Base-by-base conservation (phyloP, 139 green algal genomes). In the Spirogloea muscicola region DNA sequence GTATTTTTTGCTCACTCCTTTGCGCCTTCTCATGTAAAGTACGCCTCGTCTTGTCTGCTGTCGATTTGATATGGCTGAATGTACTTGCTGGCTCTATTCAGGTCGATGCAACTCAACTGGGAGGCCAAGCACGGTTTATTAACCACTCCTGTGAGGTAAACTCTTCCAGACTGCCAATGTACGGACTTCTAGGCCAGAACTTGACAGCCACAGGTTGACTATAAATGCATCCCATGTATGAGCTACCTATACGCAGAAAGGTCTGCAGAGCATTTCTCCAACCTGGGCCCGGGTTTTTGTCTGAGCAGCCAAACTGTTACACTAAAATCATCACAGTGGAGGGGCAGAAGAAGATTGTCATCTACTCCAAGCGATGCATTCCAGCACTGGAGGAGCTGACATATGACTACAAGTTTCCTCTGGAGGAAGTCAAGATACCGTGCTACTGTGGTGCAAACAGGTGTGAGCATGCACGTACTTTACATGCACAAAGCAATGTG, bases 341-440 rank as follows among this genome's bases (percentile, higher is more conserved):
- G 36, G 87, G 85, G 10, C n/a, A 66, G 31, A 85, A 85, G 51
- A 84, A 88, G 65, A 88, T 96, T 10, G 86, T 83, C 69, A 93
- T 96, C 68, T 95, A 91, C 76, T 84, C 89, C 0, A 88, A 82
- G 62, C 82, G 84, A 7, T 59, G 82, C 55, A 91, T 96, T 31
- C 4, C 37, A 0, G 41, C 55, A 1, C 84, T 83, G 6, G 88
- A 95, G 70, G 91, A 96, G 88, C 85, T 96, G 13, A 88, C 80
- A 0, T 96, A 96, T 59, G 87, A 96, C 82, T 96, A 96, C 83
- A 91, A 91, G 67, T 93, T 92, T 65, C 69, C 87, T 65, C 81
- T 89, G 44, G 86, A 88, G 37, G 84, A 86, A 33, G 38, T 71
- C 25, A 75, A 66, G 61, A 67, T 91, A 72, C 52, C 64, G 25